Conservation (phyloP, 192 early-diverging fungal species). For the Linnemannia schmuckeri region DNA sequence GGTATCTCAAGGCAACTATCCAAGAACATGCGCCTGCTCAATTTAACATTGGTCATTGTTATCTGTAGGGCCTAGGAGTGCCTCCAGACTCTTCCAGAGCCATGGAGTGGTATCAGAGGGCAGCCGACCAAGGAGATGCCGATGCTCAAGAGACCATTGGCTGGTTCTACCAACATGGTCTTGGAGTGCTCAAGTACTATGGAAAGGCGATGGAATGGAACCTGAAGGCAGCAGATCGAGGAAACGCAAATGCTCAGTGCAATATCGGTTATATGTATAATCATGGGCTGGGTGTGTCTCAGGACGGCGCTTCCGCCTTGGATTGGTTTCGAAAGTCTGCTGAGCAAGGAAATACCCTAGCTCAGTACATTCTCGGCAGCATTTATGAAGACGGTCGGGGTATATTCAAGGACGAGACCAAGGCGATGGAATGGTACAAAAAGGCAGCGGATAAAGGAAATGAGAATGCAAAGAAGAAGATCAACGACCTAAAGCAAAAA, state of each 20-base stretch:
- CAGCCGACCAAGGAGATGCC: not conserved
- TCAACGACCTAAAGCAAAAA: too few species aligned
- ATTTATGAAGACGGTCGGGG: not conserved
- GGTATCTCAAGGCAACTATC: not conserved
- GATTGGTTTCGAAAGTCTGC: conserved; percentile 9
- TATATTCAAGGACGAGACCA: not conserved
- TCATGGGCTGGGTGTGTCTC: not conserved
- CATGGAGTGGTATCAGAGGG: not conserved
- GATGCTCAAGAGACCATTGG: not conserved
- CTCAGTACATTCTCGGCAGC: not conserved
- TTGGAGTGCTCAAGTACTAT: not conserved
- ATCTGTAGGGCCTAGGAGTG: not conserved
- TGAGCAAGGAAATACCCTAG: not conserved
- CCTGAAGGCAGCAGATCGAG: not conserved
- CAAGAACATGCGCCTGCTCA: not conserved
- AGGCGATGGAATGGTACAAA: conserved; percentile 1
- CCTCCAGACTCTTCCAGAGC: not conserved
- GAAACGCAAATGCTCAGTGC: not conserved
- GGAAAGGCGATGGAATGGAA: not conserved
- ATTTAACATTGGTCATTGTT: not conserved
- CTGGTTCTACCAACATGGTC: not conserved
- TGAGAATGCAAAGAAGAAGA: not conserved
- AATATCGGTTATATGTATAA: not conserved
- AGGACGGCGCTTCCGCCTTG: not conserved
- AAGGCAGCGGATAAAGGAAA: not conserved